phyloP scores from a whole-genome alignment of 441 rosid species.

The Brassica hybrid region DNA sequence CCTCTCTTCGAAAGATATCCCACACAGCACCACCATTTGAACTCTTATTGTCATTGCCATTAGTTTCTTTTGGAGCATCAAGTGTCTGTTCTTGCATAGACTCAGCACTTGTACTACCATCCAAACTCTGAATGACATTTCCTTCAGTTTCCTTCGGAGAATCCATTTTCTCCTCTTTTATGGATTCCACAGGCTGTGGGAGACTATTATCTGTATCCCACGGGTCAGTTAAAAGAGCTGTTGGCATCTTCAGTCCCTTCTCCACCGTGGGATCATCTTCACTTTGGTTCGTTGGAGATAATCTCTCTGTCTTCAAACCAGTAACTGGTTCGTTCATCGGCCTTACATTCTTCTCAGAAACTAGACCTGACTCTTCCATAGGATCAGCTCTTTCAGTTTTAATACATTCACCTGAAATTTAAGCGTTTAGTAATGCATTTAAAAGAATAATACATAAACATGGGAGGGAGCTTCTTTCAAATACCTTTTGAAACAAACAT shows the following conservation, averaged over 20 bases:
- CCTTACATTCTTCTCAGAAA: neutral
- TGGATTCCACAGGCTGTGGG: constrained; percentile 17
- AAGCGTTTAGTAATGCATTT: constrained; percentile 6
- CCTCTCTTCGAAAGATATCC: constrained; percentile 95
- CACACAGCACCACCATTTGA: constrained; percentile 70
- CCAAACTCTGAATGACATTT: constrained; percentile 15
- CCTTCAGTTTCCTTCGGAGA: constrained; percentile 2
- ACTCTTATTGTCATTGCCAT: constrained; percentile 8
- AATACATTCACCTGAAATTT: constrained; percentile 25
- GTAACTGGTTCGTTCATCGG: constrained; percentile 10
- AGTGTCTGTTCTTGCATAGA: neutral
- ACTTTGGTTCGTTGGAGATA: constrained; percentile 16
- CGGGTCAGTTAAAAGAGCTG: constrained; percentile 6
- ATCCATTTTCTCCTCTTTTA: constrained; percentile 32
- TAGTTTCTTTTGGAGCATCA: constrained; percentile 16
- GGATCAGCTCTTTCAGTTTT: neutral
- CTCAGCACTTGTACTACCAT: constrained; percentile 16
- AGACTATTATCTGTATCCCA: constrained; percentile 10
- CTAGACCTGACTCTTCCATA: no score
- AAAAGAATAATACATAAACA: neutral
- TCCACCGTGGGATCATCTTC: constrained; percentile 29
- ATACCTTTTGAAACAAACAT: constrained; percentile 16
- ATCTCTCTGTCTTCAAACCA: constrained; percentile 26
- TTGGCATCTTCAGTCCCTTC: constrained; percentile 22
- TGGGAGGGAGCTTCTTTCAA: neutral